Evolutionary conservation across 2,329 filamentous ascomycete genomes (phyloP).

Genomic region (Emericellopsis cladophorae): DNA sequence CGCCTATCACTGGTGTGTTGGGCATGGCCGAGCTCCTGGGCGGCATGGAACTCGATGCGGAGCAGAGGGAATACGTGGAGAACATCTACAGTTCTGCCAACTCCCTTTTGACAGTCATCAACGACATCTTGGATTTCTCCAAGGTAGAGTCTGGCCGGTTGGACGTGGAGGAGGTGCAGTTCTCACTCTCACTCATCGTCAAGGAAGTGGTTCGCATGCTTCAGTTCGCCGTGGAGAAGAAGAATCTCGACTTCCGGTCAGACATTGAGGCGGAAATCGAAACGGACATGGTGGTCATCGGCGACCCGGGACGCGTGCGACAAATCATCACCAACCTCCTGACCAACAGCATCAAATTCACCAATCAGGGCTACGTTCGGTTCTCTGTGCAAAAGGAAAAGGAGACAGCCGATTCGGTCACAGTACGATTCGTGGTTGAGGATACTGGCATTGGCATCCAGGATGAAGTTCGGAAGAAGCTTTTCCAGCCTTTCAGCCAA

Average conservation of each 20-base stretch:
- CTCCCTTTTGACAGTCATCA: conserved; percentile 74
- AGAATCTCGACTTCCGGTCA: conserved; percentile 60
- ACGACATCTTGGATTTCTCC: conserved; percentile 83
- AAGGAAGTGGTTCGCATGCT: conserved; percentile 80
- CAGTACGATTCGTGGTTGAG: conserved; percentile 59
- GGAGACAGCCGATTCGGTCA: conserved; percentile 51
- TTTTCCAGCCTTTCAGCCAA: conserved; percentile 75
- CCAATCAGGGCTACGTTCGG: conserved; percentile 52
- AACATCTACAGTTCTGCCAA: conserved; percentile 73
- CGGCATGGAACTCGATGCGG: conserved; percentile 54
- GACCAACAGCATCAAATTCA: conserved; percentile 69
- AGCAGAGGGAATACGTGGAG: conserved; percentile 62
- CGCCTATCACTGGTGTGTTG: conserved; percentile 68
- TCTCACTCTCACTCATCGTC: conserved; percentile 60
- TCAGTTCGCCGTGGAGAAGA: conserved; percentile 69
- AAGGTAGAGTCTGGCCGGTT: conserved; percentile 70
- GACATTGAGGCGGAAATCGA: conserved; percentile 51
- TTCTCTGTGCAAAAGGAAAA: conserved; percentile 51
- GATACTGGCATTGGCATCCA: conserved; percentile 77
- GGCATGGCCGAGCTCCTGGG: conserved; percentile 67
- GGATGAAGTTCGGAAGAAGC: conserved; percentile 56
- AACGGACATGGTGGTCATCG: conserved; percentile 65
- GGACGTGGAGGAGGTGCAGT: conserved; percentile 71
- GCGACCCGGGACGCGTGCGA: conserved; percentile 71
- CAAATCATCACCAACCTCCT: conserved; percentile 75